A percentile compares a stretch with the other conserved stretches of the same genome.
phyloP scores from a whole-genome alignment of 495 filamentous ascomycete genomes.

The Penicillium arizonense region DNA sequence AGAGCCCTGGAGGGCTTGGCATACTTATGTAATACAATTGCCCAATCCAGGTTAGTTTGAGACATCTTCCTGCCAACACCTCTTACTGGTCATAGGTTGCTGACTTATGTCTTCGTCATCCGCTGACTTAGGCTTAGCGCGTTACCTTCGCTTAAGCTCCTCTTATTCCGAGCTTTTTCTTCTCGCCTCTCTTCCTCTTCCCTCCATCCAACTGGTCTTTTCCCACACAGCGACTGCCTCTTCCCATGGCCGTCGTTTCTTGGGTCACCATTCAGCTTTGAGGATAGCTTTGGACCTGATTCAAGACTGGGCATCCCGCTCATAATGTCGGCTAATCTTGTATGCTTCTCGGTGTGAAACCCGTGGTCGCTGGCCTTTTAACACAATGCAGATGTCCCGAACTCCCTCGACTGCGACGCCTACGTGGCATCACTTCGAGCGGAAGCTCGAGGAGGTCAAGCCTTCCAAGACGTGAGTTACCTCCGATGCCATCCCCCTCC shows the following conservation, averaged over 20 bases:
- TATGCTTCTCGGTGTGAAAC: slow-evolving; percentile 42
- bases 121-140: slow-evolving; percentile 20
- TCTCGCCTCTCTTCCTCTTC: slow-evolving; percentile 9
- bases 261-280: slow-evolving; percentile 21
- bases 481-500: slow-evolving; percentile 4
- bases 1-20: neutral
- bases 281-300: slow-evolving; percentile 19
- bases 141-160: slow-evolving; percentile 12
- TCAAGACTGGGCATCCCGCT: slow-evolving; percentile 3
- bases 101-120: neutral
- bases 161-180: slow-evolving; percentile 16
- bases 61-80: too few species aligned
- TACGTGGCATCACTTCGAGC: slow-evolving; percentile 69
- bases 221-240: slow-evolving; percentile 25
- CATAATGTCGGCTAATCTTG: slow-evolving; percentile 41
- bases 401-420: slow-evolving; percentile 65
- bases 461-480: slow-evolving; percentile 81
- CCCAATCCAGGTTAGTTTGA: neutral
- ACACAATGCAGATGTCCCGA: slow-evolving; percentile 59
- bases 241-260: slow-evolving; percentile 30
- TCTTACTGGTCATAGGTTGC: neutral
- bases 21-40: slow-evolving; percentile 2
- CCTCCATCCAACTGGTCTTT: slow-evolving; percentile 12
- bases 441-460: slow-evolving; percentile 80
- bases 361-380: slow-evolving; percentile 38